These are phyloP conservation scores for Limonium bicolor DNA, from an alignment of 148 eudicot genomes.

Conservation along the genomic window DNA sequence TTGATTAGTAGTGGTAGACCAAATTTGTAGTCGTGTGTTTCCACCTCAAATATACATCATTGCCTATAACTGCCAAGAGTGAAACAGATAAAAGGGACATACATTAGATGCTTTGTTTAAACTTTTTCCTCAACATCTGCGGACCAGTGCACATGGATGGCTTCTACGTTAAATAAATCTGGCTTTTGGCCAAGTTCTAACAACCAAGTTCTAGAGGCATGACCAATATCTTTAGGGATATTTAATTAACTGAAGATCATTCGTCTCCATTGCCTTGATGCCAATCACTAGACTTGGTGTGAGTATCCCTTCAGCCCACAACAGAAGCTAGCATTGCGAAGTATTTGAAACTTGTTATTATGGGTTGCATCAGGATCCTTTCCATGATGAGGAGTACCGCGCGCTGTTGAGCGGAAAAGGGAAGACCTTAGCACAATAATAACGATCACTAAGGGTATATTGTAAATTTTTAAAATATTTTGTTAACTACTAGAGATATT, in stretches of 20 bases:
- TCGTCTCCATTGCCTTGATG: slow-evolving; percentile 34
- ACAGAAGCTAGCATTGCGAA: slow-evolving; percentile 63
- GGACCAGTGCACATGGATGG: neutral
- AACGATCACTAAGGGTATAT: no score
- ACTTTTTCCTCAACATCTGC: neutral
- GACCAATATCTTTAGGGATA: slow-evolving; percentile 69
- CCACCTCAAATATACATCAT: slow-evolving; percentile 79
- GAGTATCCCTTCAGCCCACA: slow-evolving; percentile 56
- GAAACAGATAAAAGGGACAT: no score
- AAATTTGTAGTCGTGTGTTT: no score
- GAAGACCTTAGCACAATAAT: slow-evolving; percentile 45
- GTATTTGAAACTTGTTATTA: slow-evolving; percentile 53
- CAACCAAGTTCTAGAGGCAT: no score
- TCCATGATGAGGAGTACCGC: slow-evolving; percentile 20
- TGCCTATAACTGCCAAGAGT: slow-evolving; percentile 42
- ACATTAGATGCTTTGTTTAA: neutral
- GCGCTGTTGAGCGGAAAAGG: slow-evolving; percentile 18
- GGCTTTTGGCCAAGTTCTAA: no score
- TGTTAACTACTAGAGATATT: no score
- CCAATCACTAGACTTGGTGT: slow-evolving; percentile 45
- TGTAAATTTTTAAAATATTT: no score
- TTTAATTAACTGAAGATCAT: slow-evolving; percentile 39
- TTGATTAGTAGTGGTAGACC: no score
- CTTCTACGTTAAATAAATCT: no score
- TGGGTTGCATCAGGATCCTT: slow-evolving; percentile 43